Evolutionary conservation across 345 rosid species (phyloP), one percentile per base, ranked within the genome.

Genomic region (Gossypium raimondii): DNA sequence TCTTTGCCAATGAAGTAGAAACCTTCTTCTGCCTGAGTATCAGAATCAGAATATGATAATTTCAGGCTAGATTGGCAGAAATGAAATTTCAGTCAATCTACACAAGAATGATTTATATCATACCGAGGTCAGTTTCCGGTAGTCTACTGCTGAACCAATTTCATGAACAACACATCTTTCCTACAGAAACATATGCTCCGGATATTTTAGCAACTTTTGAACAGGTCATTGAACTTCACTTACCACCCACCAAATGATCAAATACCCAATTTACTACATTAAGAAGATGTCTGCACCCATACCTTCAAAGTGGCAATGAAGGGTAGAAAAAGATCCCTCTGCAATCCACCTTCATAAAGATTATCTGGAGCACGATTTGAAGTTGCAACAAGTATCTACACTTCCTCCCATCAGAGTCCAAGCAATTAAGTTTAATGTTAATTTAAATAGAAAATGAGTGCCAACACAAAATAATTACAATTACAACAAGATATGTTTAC

Each of bases 311-410:
- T 87, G 48, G 86, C 80, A 84, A 93, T 93, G 81, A 93, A 95
- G 64, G 98, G 98, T 66, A 95, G 79, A 79, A 95, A 95, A 68
- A 95, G 98, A 87, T 93, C 99, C 82, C 99, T 91, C 76, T 93
- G 99, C 66, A 95, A 79, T 84, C 99, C 98, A 82, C 97, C 85
- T 86, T 95, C 98, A 51, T 95, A 95, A n/a, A 95, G 96, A 74
- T 89, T 90, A 84, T 95, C 93, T n/a, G 99, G 98, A 81, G 92
- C 94, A 17, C 99, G 94, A 83, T 95, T 95, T 74, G 99, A 95
- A 68, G 99, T 95, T 24, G 99, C 75, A 66, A 93, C 97, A 66
- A 95, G 97, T 81, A 95, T 88, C 99, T 95, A 81, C 67, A 82
- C 80, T 83, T 79, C 81, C 85, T 72, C 87, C 79, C 81, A 84